Base-by-base conservation (phyloP, 345 rosid species). In the Linum lewisii region DNA sequence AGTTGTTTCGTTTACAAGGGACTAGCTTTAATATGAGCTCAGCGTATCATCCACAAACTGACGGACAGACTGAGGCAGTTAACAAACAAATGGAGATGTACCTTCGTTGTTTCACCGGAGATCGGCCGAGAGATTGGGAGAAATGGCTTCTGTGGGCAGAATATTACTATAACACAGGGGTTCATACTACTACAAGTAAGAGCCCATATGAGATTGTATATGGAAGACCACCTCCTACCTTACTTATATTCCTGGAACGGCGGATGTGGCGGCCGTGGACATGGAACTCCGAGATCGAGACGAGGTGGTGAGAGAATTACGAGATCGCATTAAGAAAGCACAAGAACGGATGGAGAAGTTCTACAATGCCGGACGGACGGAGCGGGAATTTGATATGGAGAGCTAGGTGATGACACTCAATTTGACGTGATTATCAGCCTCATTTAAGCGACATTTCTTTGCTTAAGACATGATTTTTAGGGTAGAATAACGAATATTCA, bases 271-370 rank as follows among this genome's bases (percentile, higher is more conserved):
- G 9, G 51, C 7, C 1, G 52, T 66, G 5, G 24, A 32, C 1
- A 1, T 4, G 0, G 2, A 6, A 0, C 5, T 66, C 1, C 0
- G 6, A 0, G 5, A 19, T 0, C 3, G 5, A 0, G 51, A 36
- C 19, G 36, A 8, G 1, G 25, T 47, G 8, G 2, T 64, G 16
- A 5, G 0, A 1, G 15, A 56, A 19, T 7, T 64, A 1, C 1
- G 1, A n/a, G n/a, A n/a, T n/a, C n/a, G n/a, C n/a, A n/a, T n/a
- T n/a, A n/a, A n/a, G n/a, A n/a, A n/a, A n/a, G 49, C 49, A 10
- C 3, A 20, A 5, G 4, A 37, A 0, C 13, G 10, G 0, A 57
- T 57, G 47, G 45, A 47, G 21, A n/a, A 19, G 1, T 9, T 5
- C 16, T 42, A 5, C 7, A 11, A 20, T 24, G 2, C 0, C 2